Evolutionary conservation across 176 grass and related monocot genomes (phyloP), one percentile per base, ranked within the genome.

Genomic region (Cenchrus fungigraminus): DNA sequence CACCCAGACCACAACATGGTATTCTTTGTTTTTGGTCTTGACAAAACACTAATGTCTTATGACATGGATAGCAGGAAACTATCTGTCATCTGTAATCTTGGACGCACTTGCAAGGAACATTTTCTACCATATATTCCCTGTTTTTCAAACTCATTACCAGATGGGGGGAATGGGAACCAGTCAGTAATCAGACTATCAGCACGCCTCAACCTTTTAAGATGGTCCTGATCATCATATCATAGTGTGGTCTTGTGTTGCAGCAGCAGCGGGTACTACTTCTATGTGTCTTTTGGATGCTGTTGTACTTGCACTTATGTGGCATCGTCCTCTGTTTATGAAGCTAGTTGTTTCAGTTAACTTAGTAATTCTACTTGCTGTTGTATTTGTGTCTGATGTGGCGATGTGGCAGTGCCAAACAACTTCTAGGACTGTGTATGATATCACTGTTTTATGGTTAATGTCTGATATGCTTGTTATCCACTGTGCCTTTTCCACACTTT

Each of bases 91-190:
- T 4, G 1, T 6, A 29, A 65, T 6, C 63, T 65, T 65, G 63
- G 63, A 34, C 5, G 1, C 25, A 2, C 1, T 15, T 0, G 4
- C 4, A 2, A 14, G 32, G 28, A 65, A 6, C 3, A 34, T 51
- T 51, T 51, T 16, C n/a, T n/a, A 11, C 68, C 68, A 46, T 74
- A 74, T 55, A 28, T 74, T 74, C 50, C 49, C 50, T 74, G 54
- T 8, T 55, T 55, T 31, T 74, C 72, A 19, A 53, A 54, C 25
- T 19, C 72, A 32, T 34, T 54, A 22, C 28, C 14, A 10, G 49
- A 55, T 74, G 50, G 3, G 54, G 50, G 4, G 7, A 32, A 55
- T 74, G 50, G 4, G 7, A 32, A 55, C 31, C 8, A 37, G 7
- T 70, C 8, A 37, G 7, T 70, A 46, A 52, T 34, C 50, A 19